These are phyloP conservation scores for Tuber melanosporum DNA, from an alignment of 495 filamentous ascomycete genomes.

Conservation along the genomic window DNA sequence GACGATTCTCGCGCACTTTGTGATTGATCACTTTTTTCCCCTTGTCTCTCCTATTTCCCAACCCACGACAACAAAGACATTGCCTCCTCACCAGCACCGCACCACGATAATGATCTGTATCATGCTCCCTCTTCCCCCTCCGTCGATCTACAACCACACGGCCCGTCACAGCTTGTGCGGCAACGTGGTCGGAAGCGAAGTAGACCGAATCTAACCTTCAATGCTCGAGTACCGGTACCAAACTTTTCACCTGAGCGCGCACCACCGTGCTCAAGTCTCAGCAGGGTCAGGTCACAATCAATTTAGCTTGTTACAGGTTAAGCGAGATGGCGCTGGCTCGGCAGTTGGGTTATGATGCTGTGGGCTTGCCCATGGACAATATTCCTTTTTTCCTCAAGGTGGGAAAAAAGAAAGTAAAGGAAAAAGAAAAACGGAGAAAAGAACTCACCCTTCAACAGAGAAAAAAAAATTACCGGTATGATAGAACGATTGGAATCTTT, in stretches of 20 bases:
- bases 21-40: slow-evolving; percentile 33
- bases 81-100: slow-evolving; percentile 12
- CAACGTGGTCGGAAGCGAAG: slow-evolving; percentile 39
- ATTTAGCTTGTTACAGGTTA: slow-evolving; percentile 36
- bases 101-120: slow-evolving; percentile 21
- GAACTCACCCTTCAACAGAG: not conserved
- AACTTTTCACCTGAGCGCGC: slow-evolving; percentile 33
- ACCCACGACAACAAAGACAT: slow-evolving; percentile 19
- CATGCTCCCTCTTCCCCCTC: slow-evolving; percentile 25
- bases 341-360: slow-evolving; percentile 22
- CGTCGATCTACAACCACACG: slow-evolving; percentile 39
- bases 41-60: slow-evolving; percentile 20
- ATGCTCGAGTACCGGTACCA: not conserved
- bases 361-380: not conserved
- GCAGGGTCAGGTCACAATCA: slow-evolving; percentile 32
- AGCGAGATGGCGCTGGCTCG: slow-evolving; percentile 38
- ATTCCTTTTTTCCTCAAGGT: not conserved
- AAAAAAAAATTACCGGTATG: no score
- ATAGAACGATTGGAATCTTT: not conserved
- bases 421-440: not conserved
- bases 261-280: slow-evolving; percentile 25
- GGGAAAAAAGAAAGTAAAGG: not conserved
- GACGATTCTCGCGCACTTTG: slow-evolving; percentile 21
- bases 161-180: slow-evolving; percentile 39
- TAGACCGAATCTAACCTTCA: slow-evolving; percentile 26